A percentile compares a stretch with the other conserved stretches of the same genome.
These are phyloP conservation scores for Dendrobium catenatum DNA, from an alignment of 106 monocot species.

Conservation along the genomic window DNA sequence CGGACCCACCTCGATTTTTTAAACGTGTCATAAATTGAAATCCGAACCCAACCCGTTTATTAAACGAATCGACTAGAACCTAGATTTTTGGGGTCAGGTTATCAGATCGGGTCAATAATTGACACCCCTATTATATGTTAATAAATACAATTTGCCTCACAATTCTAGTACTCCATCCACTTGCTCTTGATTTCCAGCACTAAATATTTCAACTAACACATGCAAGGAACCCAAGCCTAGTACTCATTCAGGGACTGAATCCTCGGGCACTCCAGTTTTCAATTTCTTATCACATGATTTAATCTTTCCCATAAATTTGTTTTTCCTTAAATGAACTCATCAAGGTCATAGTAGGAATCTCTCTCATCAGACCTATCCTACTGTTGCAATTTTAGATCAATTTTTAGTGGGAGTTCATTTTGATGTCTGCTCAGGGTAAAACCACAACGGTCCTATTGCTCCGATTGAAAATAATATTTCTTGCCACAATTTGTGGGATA, in stretches of 20 bases:
- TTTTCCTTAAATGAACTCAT: not conserved
- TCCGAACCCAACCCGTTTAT: too few relatives aligned
- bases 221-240: too few relatives aligned
- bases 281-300: not conserved
- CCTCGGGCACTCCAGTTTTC: not conserved
- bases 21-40: too few relatives aligned
- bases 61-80: too few relatives aligned
- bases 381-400: not conserved
- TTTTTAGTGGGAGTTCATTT: not conserved
- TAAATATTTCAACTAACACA: too few relatives aligned
- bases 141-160: too few relatives aligned
- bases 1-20: too few relatives aligned
- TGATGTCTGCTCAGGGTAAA: not conserved
- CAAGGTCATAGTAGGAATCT: not conserved
- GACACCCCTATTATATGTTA: too few relatives aligned
- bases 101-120: too few relatives aligned
- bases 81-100: too few relatives aligned
- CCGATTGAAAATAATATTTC: not conserved
- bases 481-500: not conserved
- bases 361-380: not conserved
- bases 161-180: too few relatives aligned
- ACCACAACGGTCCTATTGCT: not conserved
- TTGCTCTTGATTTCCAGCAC: too few relatives aligned
- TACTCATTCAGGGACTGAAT: not conserved
- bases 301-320: not conserved